A percentile compares a stretch with the other conserved stretches of the same genome.
phyloP scores from a whole-genome alignment of 768 basidiomycete species.

The Termitomyces sp. region DNA sequence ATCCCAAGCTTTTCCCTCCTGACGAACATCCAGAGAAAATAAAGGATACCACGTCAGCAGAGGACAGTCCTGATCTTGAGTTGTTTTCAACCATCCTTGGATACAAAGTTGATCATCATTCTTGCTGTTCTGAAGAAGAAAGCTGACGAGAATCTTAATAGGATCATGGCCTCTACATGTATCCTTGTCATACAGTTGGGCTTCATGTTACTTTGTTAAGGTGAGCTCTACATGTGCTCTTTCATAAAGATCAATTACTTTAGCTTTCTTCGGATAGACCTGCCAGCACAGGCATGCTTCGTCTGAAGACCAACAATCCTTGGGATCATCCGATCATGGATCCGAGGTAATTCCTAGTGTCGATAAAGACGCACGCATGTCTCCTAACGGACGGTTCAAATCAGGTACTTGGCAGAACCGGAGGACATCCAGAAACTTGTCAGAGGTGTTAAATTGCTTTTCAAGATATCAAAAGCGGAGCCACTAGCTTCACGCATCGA shows the following conservation, averaged over 20 bases:
- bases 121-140: neutral
- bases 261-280: slow-evolving; percentile 24
- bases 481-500: slow-evolving; percentile 35
- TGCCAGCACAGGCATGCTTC: slow-evolving; percentile 33
- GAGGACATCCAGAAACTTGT: slow-evolving; percentile 39
- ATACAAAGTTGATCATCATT: slow-evolving; percentile 26
- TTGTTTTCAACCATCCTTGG: slow-evolving; percentile 37
- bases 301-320: slow-evolving; percentile 33
- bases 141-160: slow-evolving; percentile 4
- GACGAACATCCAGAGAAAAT: slow-evolving; percentile 28
- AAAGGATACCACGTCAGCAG: slow-evolving; percentile 38
- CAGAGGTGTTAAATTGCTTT: slow-evolving; percentile 32
- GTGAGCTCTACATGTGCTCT: slow-evolving; percentile 15
- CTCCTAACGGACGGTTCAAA: neutral
- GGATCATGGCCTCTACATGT: slow-evolving; percentile 30
- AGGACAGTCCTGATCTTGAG: slow-evolving; percentile 44
- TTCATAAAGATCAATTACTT: neutral
- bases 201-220: slow-evolving; percentile 38
- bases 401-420: slow-evolving; percentile 33
- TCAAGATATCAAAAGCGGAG: slow-evolving; percentile 32
- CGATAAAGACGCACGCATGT: neutral
- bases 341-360: slow-evolving; percentile 29
- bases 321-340: slow-evolving; percentile 38
- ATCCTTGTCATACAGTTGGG: slow-evolving; percentile 31
- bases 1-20: slow-evolving; percentile 41